Percentiles rank a stretch among this genome's conserved stretches.
Evolutionary conservation across 2,329 filamentous ascomycete genomes (phyloP).

Genomic region (Apiospora marii): DNA sequence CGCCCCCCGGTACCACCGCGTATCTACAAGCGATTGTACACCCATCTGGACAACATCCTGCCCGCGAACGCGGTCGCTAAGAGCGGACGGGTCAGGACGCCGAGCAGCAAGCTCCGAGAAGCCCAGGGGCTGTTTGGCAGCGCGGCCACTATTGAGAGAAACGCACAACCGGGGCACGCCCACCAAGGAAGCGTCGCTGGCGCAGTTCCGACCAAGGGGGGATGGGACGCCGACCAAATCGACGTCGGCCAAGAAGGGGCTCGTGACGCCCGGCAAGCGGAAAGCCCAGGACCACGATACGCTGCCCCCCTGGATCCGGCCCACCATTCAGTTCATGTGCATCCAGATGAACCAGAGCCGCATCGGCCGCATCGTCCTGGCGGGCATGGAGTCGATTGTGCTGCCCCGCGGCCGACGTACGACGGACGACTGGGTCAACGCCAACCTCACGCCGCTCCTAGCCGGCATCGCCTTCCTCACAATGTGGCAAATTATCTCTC

Average conservation of each 20-base stretch:
- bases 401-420: conserved; percentile 52
- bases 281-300: conserved; percentile 41
- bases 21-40: conserved; percentile 85
- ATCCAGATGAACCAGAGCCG: conserved; percentile 65
- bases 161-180: conserved; percentile 54
- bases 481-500: conserved; percentile 54
- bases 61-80: conserved; percentile 44
- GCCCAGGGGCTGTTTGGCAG: conserved; percentile 42
- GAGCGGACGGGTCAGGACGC: conserved; percentile 40
- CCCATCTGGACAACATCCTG: conserved; percentile 79
- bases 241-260: conserved; percentile 39
- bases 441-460: conserved; percentile 61
- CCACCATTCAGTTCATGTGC: conserved; percentile 72
- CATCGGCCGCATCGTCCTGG: conserved; percentile 76
- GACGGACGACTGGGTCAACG: conserved; percentile 57
- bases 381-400: conserved; percentile 70
- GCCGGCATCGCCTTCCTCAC: conserved; percentile 69
- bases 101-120: conserved; percentile 46
- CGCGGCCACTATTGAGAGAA: conserved; percentile 40
- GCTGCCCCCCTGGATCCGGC: conserved; percentile 74
- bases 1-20: conserved; percentile 80
- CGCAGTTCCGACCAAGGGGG: conserved; percentile 50
- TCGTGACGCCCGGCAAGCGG: conserved; percentile 38
- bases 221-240: conserved; percentile 54
- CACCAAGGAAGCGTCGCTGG: conserved; percentile 54